These are phyloP conservation scores for Podila verticillata DNA, from an alignment of 192 early-diverging fungal species.

Conservation along the genomic window DNA sequence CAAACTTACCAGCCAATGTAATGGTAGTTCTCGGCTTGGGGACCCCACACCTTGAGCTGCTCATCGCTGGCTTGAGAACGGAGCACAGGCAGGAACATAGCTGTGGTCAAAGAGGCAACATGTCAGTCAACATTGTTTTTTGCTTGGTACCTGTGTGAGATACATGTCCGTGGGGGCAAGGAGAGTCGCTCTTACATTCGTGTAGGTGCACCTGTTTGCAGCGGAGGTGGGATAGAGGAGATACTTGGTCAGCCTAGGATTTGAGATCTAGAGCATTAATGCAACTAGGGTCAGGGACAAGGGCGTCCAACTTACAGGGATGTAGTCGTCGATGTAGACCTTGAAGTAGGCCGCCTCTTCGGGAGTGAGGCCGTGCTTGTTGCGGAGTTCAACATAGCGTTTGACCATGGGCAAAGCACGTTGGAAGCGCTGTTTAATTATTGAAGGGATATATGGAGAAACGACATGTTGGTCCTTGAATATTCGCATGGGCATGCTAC, in stretches of 20 bases:
- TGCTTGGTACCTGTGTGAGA: background rate
- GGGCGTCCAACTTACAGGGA: slow-evolving; percentile 24
- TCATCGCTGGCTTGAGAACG: slow-evolving; percentile 58
- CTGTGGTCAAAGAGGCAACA: slow-evolving; percentile 1
- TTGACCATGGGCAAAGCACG: slow-evolving; percentile 55
- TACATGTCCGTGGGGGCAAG: no score
- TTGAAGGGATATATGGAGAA: background rate
- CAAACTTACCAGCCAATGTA: slow-evolving; percentile 60
- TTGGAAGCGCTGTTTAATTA: slow-evolving; percentile 48
- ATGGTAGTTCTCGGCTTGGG: slow-evolving; percentile 55
- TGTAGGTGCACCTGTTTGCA: slow-evolving; percentile 45
- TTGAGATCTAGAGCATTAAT: no score
- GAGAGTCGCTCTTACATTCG: slow-evolving; percentile 22
- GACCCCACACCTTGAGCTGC: slow-evolving; percentile 60
- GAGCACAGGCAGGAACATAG: slow-evolving; percentile 65
- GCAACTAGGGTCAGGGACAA: slow-evolving; percentile 11
- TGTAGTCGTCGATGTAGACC: slow-evolving; percentile 61
- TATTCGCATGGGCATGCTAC: background rate
- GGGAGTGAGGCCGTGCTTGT: slow-evolving; percentile 55
- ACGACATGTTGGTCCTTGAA: background rate
- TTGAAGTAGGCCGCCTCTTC: slow-evolving; percentile 52
- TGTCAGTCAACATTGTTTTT: background rate
- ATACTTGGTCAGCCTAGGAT: background rate
- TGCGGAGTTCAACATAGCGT: slow-evolving; percentile 57
- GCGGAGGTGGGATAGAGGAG: background rate